Evolutionary conservation across 352 stramenopile species (phyloP), one percentile per base, ranked within the genome.

Genomic region (Globisporangium nunn): DNA sequence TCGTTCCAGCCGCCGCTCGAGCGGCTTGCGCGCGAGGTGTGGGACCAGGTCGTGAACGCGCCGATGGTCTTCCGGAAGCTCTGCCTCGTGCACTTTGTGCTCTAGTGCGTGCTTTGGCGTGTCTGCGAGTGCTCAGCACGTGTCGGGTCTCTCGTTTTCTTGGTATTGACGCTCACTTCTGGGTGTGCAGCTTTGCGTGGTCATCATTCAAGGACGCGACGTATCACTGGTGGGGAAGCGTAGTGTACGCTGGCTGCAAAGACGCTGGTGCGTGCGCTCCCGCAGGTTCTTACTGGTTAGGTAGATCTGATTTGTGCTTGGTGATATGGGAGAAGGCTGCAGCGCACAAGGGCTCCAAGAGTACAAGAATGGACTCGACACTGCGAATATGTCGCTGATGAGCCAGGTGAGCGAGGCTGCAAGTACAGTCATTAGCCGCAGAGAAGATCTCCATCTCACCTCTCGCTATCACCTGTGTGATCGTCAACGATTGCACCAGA

Each of bases 221-320:
- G 43, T 91, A 81, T 59, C 71, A 74, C 43, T 91, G 81, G 81
- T 91, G 81, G 81, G 77, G 74, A 6, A 70, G 68, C 14, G 73
- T 85, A 50, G 81, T 91, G 3, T 91, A 87, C 58, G 48, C 57
- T 33, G 81, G 81, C 30, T 91, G 81, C 74, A 88, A 84, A 40
- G 50, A 75, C 33, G 54, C 60, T 52, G 66, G 70, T 77, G 61
- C 15, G 30, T 7, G 29, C n/a, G 1, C 35, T 41, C 6, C 12
- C n/a, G 8, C 17, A n/a, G n/a, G n/a, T n/a, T n/a, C n/a, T n/a
- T n/a, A n/a, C n/a, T n/a, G n/a, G n/a, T n/a, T n/a, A n/a, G n/a
- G n/a, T n/a, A n/a, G n/a, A n/a, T n/a, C n/a, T 37, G 41, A 14
- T 4, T 17, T 28, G n/a, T 12, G 44, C n/a, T 10, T 10, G 35